Evolutionary conservation across 805 yeast genomes (phyloP).

Genomic region (Diddensiella transvaalensis): DNA sequence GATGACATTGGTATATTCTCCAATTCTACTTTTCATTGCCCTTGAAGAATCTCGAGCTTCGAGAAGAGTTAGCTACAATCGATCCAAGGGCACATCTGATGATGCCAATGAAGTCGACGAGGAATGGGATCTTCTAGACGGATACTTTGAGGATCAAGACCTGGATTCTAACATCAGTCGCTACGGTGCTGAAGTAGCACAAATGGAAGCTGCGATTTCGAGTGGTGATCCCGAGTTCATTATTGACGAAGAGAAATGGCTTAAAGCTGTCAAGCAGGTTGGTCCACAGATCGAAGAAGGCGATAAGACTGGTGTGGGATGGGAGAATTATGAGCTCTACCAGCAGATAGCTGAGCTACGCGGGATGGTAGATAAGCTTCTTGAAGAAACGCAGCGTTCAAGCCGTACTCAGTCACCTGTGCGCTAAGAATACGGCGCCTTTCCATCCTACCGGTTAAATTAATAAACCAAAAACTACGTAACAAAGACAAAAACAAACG

Average conservation of each 20-base stretch:
- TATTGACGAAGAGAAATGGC: slow-evolving; percentile 50
- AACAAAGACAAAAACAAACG: no score
- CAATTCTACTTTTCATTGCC: slow-evolving; percentile 59
- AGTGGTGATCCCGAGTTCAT: slow-evolving; percentile 69
- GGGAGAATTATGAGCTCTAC: slow-evolving; percentile 21
- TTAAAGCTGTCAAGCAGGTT: slow-evolving; percentile 43
- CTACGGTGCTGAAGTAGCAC: slow-evolving; percentile 32
- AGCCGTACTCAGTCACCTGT: neutral
- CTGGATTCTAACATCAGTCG: slow-evolving; percentile 33
- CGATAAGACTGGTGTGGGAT: slow-evolving; percentile 19
- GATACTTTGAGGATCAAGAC: slow-evolving; percentile 46
- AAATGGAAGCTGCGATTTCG: slow-evolving; percentile 51
- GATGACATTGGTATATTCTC: slow-evolving; percentile 66
- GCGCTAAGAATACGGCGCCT: no score
- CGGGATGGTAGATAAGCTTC: slow-evolving; percentile 14
- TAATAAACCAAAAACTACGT: no score
- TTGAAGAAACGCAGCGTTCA: slow-evolving; percentile 4
- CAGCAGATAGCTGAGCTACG: slow-evolving; percentile 21
- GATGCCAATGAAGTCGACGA: slow-evolving; percentile 76
- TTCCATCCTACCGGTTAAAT: no score
- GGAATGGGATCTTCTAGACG: slow-evolving; percentile 83
- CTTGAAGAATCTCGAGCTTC: slow-evolving; percentile 64
- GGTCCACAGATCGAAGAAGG: slow-evolving; percentile 59
- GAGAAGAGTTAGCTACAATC: slow-evolving; percentile 65
- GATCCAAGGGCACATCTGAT: slow-evolving; percentile 59